phyloP scores from a whole-genome alignment of 306 rosid genomes.

The Dalbergia cultrata region DNA sequence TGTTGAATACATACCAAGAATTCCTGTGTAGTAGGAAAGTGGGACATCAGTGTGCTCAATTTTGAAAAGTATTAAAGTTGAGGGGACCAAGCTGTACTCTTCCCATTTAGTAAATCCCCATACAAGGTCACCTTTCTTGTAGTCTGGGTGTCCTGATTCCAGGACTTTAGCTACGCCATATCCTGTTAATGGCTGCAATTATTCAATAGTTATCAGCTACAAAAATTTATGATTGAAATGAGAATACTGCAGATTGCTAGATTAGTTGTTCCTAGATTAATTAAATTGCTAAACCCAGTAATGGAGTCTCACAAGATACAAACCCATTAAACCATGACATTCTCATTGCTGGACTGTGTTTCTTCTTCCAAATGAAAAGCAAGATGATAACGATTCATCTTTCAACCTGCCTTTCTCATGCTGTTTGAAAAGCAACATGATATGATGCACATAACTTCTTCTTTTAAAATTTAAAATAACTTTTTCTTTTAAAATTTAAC shows the following conservation, averaged over 20 bases:
- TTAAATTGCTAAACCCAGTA: not conserved
- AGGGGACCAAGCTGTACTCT: conserved; percentile 50
- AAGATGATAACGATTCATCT: not conserved
- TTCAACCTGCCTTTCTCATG: not conserved
- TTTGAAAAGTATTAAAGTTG: conserved; percentile 29
- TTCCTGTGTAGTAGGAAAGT: conserved; percentile 49
- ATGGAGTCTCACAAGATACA: not conserved
- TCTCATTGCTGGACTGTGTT: too few species aligned
- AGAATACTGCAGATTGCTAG: not conserved
- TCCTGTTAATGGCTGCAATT: conserved; percentile 53
- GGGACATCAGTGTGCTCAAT: conserved; percentile 52
- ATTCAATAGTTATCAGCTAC: conserved; percentile 14
- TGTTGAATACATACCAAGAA: conserved; percentile 39
- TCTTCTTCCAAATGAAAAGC: not conserved
- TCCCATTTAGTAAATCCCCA: conserved; percentile 60
- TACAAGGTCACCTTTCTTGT: conserved; percentile 55
- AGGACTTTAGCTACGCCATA: conserved; percentile 52
- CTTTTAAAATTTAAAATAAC: too few species aligned
- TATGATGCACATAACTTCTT: not conserved
- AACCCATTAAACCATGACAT: not conserved
- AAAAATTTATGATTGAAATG: not conserved
- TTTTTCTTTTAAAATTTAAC: not conserved
- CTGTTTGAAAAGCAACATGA: not conserved
- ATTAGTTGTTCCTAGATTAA: not conserved
- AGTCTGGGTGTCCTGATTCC: conserved; percentile 52